These are phyloP conservation scores for Cyanodermella asteris DNA, from an alignment of 2,329 filamentous ascomycete genomes.

Conservation along the genomic window DNA sequence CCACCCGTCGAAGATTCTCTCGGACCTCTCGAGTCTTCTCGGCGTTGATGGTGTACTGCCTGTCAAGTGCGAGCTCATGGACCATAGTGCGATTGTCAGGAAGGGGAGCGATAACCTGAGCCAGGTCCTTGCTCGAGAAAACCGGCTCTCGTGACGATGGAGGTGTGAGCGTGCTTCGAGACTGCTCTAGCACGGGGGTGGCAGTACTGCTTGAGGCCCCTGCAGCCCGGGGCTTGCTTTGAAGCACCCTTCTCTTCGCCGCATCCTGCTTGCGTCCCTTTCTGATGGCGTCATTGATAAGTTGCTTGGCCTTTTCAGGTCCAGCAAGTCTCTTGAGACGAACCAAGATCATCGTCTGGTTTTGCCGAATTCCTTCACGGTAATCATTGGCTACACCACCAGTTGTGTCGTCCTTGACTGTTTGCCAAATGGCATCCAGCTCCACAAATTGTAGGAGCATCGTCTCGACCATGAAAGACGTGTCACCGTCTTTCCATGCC, in stretches of 20 bases:
- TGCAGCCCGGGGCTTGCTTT: constrained; percentile 30
- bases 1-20: constrained; percentile 33
- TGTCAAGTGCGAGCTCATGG: constrained; percentile 42
- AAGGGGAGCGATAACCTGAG: constrained; percentile 34
- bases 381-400: constrained; percentile 43
- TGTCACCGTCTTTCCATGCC: constrained; percentile 43
- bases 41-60: constrained; percentile 37
- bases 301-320: constrained; percentile 33
- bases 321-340: constrained; percentile 40
- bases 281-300: constrained; percentile 38
- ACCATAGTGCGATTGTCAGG: constrained; percentile 39
- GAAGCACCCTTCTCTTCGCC: constrained; percentile 26
- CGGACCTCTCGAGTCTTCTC: constrained; percentile 26
- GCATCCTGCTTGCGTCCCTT: constrained; percentile 38
- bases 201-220: not conserved
- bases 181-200: no score
- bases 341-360: constrained; percentile 40
- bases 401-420: constrained; percentile 38
- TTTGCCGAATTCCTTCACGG: constrained; percentile 40
- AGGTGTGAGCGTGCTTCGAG: not conserved
- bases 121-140: constrained; percentile 20
- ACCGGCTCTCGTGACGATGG: constrained; percentile 11
- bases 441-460: constrained; percentile 47
- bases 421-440: constrained; percentile 44
- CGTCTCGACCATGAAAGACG: constrained; percentile 38